Evolutionary conservation across 2,329 filamentous ascomycete genomes (phyloP).

Genomic region (Tothia fuscella): DNA sequence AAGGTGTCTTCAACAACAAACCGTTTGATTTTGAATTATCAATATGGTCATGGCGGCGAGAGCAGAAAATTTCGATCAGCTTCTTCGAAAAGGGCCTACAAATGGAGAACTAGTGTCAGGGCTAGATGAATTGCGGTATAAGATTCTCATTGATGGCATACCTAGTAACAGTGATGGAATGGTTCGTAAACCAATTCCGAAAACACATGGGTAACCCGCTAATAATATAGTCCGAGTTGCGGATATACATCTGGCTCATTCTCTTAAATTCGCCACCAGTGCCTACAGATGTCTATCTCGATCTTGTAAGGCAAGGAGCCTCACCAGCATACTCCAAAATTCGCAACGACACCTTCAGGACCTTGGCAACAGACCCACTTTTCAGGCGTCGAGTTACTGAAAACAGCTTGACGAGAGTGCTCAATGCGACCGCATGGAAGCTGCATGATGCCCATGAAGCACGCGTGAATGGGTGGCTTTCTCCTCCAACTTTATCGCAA

Average conservation of each 20-base stretch:
- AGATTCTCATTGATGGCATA: slow-evolving; percentile 63
- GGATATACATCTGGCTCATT: slow-evolving; percentile 94
- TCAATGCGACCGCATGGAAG: slow-evolving; percentile 92
- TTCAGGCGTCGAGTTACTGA: slow-evolving; percentile 93
- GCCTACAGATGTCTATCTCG: slow-evolving; percentile 77
- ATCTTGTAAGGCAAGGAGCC: slow-evolving; percentile 80
- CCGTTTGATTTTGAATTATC: too few relatives aligned
- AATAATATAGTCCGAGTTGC: slow-evolving; percentile 60
- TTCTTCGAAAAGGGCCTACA: slow-evolving; percentile 70
- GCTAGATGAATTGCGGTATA: slow-evolving; percentile 58
- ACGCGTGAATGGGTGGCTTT: slow-evolving; percentile 39
- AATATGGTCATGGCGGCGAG: slow-evolving; percentile 32
- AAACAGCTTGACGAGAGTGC: slow-evolving; percentile 81
- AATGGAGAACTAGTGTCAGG: slow-evolving; percentile 55
- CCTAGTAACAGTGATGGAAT: slow-evolving; percentile 71
- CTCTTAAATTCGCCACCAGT: slow-evolving; percentile 79
- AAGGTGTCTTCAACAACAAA: too few relatives aligned
- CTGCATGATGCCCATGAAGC: slow-evolving; percentile 66
- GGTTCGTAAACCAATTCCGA: slow-evolving; percentile 34
- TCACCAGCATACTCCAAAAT: slow-evolving; percentile 96
- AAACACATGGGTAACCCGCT: background rate
- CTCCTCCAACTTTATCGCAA: slow-evolving; percentile 36
- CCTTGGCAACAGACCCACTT: slow-evolving; percentile 89
- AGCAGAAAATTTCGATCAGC: slow-evolving; percentile 49
- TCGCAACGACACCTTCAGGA: slow-evolving; percentile 95